Evolutionary conservation across 2,329 filamentous ascomycete species (phyloP).

Genomic region (Alternaria postmessia): DNA sequence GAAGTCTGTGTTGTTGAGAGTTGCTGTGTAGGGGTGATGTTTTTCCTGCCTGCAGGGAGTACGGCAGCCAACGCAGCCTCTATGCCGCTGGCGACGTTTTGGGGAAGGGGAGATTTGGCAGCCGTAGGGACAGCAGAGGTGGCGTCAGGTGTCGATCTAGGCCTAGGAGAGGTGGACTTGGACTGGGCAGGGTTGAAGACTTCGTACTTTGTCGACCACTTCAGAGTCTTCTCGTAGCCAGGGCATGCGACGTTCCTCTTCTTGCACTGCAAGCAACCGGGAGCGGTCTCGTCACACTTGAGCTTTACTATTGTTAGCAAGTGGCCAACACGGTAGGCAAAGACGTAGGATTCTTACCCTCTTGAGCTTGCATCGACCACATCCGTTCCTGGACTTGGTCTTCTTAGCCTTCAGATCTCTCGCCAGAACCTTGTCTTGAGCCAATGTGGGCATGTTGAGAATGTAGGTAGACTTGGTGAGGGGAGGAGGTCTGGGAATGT

Average conservation of each 20-base stretch:
- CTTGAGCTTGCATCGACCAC: conserved; percentile 47
- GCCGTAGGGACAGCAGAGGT: conserved; percentile 15
- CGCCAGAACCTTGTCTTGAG: conserved; percentile 34
- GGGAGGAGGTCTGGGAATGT: conserved; percentile 23
- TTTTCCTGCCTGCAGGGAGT: conserved; percentile 42
- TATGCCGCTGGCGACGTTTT: conserved; percentile 45
- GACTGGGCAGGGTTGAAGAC: conserved; percentile 50
- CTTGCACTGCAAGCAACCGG: conserved; percentile 55
- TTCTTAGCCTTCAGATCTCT: conserved; percentile 45
- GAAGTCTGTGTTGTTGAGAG: conserved; percentile 24
- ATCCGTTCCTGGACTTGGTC: conserved; percentile 49
- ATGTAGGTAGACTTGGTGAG: conserved; percentile 10
- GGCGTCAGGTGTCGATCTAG: conserved; percentile 16
- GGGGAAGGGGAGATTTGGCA: conserved; percentile 29
- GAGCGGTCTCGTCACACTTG: conserved; percentile 57
- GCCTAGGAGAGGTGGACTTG: conserved; percentile 28
- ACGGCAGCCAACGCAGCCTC: conserved; percentile 47
- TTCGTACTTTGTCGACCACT: conserved; percentile 61
- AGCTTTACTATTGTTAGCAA: conserved; percentile 41
- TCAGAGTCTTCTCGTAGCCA: conserved; percentile 57
- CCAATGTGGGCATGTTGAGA: conserved; percentile 42
- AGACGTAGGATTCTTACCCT: conserved; percentile 30
- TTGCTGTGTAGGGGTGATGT: conserved; percentile 19
- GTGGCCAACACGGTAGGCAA: neutral
- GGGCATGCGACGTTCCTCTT: conserved; percentile 55